Evolutionary conservation across 2,329 filamentous ascomycete species (phyloP).

Genomic region (Pseudogymnoascus sp.): DNA sequence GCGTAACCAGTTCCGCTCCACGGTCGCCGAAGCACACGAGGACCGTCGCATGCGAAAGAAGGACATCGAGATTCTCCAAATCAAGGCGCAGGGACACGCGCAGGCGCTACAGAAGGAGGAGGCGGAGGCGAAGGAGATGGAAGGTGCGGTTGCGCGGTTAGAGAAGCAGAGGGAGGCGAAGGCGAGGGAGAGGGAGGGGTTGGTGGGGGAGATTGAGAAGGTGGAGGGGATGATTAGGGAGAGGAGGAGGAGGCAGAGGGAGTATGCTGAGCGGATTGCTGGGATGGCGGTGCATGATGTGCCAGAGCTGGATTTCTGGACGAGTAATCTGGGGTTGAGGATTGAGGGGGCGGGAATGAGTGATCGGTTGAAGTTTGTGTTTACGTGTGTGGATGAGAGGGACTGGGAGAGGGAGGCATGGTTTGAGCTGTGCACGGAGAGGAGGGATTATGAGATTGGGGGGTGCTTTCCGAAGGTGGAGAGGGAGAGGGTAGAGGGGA

Average conservation of each 20-base stretch:
- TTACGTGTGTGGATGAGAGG: slow-evolving; percentile 75
- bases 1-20: slow-evolving; percentile 87
- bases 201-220: slow-evolving; percentile 54
- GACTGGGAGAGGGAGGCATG: slow-evolving; percentile 85
- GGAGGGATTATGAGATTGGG: slow-evolving; percentile 75
- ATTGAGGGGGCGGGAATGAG: slow-evolving; percentile 83
- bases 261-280: slow-evolving; percentile 66
- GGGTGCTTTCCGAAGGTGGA: slow-evolving; percentile 78
- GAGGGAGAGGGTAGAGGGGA: slow-evolving; percentile 64
- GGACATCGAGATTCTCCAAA: slow-evolving; percentile 73
- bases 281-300: slow-evolving; percentile 81
- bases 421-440: slow-evolving; percentile 81
- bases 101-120: slow-evolving; percentile 69
- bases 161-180: slow-evolving; percentile 53
- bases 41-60: slow-evolving; percentile 83
- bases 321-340: slow-evolving; percentile 75
- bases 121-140: slow-evolving; percentile 69
- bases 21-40: slow-evolving; percentile 75
- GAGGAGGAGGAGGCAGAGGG: slow-evolving; percentile 61
- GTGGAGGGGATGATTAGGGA: slow-evolving; percentile 63
- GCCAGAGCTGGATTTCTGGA: slow-evolving; percentile 94
- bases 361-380: slow-evolving; percentile 84
- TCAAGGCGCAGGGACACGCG: slow-evolving; percentile 62
- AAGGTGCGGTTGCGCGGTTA: slow-evolving; percentile 50
- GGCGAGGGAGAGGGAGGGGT: slow-evolving; percentile 44